Evolutionary conservation across 2,329 filamentous ascomycete species (phyloP), one percentile per base, ranked within the genome.

Genomic region (Berkeleyomyces rouxiae): DNA sequence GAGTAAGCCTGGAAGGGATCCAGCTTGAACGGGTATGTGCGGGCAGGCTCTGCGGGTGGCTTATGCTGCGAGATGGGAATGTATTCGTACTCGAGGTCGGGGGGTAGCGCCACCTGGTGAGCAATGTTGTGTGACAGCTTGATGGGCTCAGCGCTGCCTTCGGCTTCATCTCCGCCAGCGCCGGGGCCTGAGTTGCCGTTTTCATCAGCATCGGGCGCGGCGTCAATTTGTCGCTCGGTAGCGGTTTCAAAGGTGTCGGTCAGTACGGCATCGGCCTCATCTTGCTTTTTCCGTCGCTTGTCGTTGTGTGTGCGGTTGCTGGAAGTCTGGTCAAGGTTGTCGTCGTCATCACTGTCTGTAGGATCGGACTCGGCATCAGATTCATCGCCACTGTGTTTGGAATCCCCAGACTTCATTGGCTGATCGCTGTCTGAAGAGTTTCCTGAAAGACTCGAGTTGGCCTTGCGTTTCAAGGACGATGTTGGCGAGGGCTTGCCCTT

Each of bases 1-100:
- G 93, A 90, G 59, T 97, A 82, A 70, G 92, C 89, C 75, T 99
- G 93, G 79, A 99, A 99, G 59, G 93, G 93, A 78, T 99, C 93
- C 65, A 99, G 84, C 63, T 88, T 88, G 77, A 99, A 99, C 7
- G 85, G 82, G 79, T 87, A 99, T 42, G 79, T 83, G 66, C 88
- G 82, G 23, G 93, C 93, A 1, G 93, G 93, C 66, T 88, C 84
- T 63, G 85, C 87, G 9, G 92, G 90, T n/a, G 90, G 78, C 73
- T 90, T 90, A 78, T 99, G 93, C 74, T 95, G 82, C 31, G 90
- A 95, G 61, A 99, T 88, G n/a, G 92, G 92, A 16, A 95, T 80
- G 71, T 96, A 96, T 72, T 91, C 87, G 77, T 95, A 95, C 75
- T 95, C 89, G 62, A 95, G 88, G 72, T 95, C 89, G 7, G 92